These are phyloP conservation scores for Botrytis squamosa DNA, from an alignment of 2,329 filamentous ascomycete genomes.

Conservation along the genomic window DNA sequence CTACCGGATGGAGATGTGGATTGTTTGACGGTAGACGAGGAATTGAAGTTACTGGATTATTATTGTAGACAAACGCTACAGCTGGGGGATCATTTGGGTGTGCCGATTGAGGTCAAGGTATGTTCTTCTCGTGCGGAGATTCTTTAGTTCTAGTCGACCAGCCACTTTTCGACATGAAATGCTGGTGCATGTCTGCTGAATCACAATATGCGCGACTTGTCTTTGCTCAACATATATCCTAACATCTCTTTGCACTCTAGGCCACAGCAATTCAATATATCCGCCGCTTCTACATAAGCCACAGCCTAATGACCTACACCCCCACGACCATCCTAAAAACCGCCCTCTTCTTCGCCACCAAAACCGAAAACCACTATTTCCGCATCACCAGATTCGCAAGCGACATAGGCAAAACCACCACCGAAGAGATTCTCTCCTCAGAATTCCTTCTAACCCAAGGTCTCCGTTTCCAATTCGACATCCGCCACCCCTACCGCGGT, in stretches of 20 bases:
- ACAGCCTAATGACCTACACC: slow-evolving; percentile 94
- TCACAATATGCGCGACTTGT: not conserved
- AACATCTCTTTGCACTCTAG: slow-evolving; percentile 23
- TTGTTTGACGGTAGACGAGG: slow-evolving; percentile 80
- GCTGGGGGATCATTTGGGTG: slow-evolving; percentile 58
- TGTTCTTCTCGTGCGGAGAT: slow-evolving; percentile 25
- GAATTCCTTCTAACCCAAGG: slow-evolving; percentile 93
- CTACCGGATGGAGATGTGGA: slow-evolving; percentile 55
- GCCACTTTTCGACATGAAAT: accelerated
- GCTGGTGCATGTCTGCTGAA: no score
- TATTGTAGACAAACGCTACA: slow-evolving; percentile 65
- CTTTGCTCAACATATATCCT: not conserved
- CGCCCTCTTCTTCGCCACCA: slow-evolving; percentile 88
- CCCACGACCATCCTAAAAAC: slow-evolving; percentile 87
- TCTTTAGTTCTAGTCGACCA: not conserved
- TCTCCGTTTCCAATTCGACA: slow-evolving; percentile 88
- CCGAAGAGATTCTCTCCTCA: slow-evolving; percentile 82
- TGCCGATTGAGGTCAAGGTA: slow-evolving; percentile 61
- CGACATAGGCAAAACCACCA: slow-evolving; percentile 66
- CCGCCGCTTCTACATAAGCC: slow-evolving; percentile 91
- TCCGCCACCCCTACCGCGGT: slow-evolving; percentile 84
- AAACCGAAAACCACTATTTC: slow-evolving; percentile 79
- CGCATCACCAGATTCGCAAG: slow-evolving; percentile 61
- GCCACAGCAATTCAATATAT: slow-evolving; percentile 59
- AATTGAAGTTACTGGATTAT: slow-evolving; percentile 76